These are phyloP conservation scores for Borovskyia barvae DNA, from an alignment of 208 protist genomes.

Conservation along the genomic window DNA sequence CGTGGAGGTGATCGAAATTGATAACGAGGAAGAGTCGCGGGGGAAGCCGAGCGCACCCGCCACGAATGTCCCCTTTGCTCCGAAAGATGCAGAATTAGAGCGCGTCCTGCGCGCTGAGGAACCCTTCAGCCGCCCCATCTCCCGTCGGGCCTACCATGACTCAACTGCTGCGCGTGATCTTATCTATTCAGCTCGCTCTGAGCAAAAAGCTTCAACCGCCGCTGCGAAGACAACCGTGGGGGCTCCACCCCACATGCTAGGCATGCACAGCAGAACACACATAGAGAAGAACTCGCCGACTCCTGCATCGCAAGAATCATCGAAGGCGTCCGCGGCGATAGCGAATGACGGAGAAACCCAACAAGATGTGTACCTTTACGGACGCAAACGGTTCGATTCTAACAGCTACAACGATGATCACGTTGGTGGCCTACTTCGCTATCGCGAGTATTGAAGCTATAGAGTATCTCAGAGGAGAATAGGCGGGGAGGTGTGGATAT, in stretches of 20 bases:
- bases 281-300: too few species aligned
- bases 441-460: constrained; percentile 4
- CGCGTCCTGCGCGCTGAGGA: constrained; percentile 55
- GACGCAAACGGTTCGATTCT: constrained; percentile 44
- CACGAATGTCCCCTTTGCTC: constrained; percentile 12
- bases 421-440: constrained; percentile 30
- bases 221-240: too few species aligned
- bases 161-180: constrained; percentile 64
- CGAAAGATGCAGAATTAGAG: constrained; percentile 53
- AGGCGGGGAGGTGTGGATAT: too few species aligned
- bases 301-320: not conserved
- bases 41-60: not conserved
- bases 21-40: not conserved
- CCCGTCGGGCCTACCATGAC: constrained; percentile 49
- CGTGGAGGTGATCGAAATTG: constrained; percentile 55
- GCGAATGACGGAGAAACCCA: not conserved
- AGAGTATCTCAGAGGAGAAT: too few species aligned
- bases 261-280: too few species aligned
- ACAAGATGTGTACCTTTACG: constrained; percentile 24
- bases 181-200: too few species aligned
- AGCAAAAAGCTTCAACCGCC: too few species aligned
- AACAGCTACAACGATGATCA: constrained; percentile 26
- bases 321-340: too few species aligned
- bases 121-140: constrained; percentile 56
- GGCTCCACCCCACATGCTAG: too few species aligned